phyloP scores from a whole-genome alignment of 2,329 filamentous ascomycete species.

The Colletotrichum sp. region DNA sequence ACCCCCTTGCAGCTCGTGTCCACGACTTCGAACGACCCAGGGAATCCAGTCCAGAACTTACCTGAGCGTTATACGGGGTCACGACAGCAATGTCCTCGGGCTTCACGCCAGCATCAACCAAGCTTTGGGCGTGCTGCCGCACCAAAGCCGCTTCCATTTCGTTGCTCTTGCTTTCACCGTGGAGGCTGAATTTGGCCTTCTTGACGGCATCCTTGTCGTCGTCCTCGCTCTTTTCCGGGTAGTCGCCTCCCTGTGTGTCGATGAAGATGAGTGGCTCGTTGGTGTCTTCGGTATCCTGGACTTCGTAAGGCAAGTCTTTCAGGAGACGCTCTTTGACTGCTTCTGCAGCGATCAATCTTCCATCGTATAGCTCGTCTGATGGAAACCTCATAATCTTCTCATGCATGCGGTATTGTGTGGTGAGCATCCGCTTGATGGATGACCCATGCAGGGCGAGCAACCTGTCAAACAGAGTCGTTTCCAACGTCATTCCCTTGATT shows the following conservation, averaged over 20 bases:
- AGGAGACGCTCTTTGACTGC: constrained; percentile 77
- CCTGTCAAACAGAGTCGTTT: constrained; percentile 92
- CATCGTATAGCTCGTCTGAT: constrained; percentile 85
- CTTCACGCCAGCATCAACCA: constrained; percentile 81
- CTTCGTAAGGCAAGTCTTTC: constrained; percentile 77
- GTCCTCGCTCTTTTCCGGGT: constrained; percentile 81
- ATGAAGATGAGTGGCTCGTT: constrained; percentile 88
- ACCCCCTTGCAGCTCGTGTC: background rate
- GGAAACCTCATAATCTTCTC: constrained; percentile 95
- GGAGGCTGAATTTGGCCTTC: constrained; percentile 49
- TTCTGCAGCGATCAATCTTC: constrained; percentile 80
- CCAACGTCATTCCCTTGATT: constrained; percentile 67
- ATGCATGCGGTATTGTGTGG: constrained; percentile 98
- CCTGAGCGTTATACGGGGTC: constrained; percentile 95
- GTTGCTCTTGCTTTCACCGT: constrained; percentile 81
- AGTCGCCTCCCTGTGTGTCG: constrained; percentile 95
- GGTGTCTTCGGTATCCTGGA: constrained; percentile 85
- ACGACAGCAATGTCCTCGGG: constrained; percentile 90
- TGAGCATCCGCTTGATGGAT: constrained; percentile 91
- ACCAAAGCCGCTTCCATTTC: constrained; percentile 88
- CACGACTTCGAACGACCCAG: background rate
- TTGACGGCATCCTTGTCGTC: constrained; percentile 57
- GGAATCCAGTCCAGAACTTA: constrained; percentile 33
- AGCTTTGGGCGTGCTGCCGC: constrained; percentile 73
- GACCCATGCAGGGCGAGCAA: constrained; percentile 81